Base-by-base conservation (phyloP, 768 basidiomycete genomes). In the Leucogyrophana mollusca region DNA sequence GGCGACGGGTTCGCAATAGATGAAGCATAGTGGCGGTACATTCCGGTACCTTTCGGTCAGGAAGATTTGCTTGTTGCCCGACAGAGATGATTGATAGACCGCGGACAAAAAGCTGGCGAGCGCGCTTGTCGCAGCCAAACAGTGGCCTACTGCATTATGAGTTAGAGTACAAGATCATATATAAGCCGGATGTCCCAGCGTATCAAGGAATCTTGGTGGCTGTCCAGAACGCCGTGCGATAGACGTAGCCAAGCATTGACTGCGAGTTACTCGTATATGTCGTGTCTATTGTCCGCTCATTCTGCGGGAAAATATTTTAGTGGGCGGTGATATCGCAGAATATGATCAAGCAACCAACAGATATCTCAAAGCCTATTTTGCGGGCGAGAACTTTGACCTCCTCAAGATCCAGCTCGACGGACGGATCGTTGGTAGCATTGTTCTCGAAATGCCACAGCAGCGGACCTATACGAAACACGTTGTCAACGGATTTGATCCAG, bases 361-460 rank as follows among this genome's bases (percentile, higher is more conserved):
- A 77, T 45, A 97, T 70, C 53, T 83, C 82, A 54, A 98, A 95
- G 0, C 95, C 94, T 9, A 96, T 78, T 38, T 70, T 68, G 18
- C 73, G 73, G 2, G 82, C 85, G 5, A 97, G 74, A 0, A 66
- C 64, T 60, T 93, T 95, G 30, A 96, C 77, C 59, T 97, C 94
- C 48, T 90, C 88, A n/a, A 97, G 68, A 56, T 85, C 86, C 14
- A 97, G 74, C 66, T 97, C 94, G 27, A 98, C 76, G 1, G 90
- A 92, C 0, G 82, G 76, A 52, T 95, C 91, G 52, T 83, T 81
- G 34, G 82, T 80, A 45, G 63, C 74, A 59, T 90, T 93, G 65
- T 95, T 94, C 59, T 97, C 94, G 66, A 85, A 97, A 62, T 98
- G 95, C 94, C 95, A 98, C n/a, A 97, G 68, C 1, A 95, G 69